These are phyloP conservation scores for Chlorella sp. DNA, from an alignment of 139 green algal genomes.

Conservation along the genomic window DNA sequence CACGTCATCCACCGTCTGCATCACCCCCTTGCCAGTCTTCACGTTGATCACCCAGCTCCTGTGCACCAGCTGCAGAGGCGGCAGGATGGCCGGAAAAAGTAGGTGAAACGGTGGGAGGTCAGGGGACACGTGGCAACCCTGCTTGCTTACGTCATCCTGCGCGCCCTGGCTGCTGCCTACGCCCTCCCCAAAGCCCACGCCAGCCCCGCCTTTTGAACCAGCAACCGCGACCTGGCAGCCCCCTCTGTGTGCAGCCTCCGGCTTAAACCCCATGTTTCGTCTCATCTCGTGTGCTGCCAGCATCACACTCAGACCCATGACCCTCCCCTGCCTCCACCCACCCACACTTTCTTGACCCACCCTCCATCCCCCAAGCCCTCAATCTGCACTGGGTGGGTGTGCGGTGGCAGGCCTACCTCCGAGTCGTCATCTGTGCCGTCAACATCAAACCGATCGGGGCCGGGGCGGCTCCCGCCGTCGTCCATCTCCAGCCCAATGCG, in stretches of 20 bases:
- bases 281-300: too few relatives aligned
- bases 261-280: too few relatives aligned
- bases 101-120: neutral
- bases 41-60: slow-evolving; percentile 10
- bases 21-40: neutral
- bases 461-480: neutral
- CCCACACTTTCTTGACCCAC: too few relatives aligned
- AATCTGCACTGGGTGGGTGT: neutral
- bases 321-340: too few relatives aligned
- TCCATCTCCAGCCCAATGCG: neutral
- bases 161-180: too few relatives aligned
- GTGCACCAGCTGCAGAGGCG: neutral
- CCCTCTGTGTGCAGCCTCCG: too few relatives aligned
- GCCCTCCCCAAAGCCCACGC: too few relatives aligned
- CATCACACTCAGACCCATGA: too few relatives aligned
- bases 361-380: neutral
- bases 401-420: neutral
- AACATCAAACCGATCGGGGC: neutral
- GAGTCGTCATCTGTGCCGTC: neutral
- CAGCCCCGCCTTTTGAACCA: too few relatives aligned
- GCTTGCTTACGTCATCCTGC: too few relatives aligned
- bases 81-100: neutral
- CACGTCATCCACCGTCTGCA: slow-evolving; percentile 3
- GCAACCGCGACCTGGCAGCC: too few relatives aligned
- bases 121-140: neutral